phyloP scores from a whole-genome alignment of 176 grass and related monocot species.

The Juncus effusus region DNA sequence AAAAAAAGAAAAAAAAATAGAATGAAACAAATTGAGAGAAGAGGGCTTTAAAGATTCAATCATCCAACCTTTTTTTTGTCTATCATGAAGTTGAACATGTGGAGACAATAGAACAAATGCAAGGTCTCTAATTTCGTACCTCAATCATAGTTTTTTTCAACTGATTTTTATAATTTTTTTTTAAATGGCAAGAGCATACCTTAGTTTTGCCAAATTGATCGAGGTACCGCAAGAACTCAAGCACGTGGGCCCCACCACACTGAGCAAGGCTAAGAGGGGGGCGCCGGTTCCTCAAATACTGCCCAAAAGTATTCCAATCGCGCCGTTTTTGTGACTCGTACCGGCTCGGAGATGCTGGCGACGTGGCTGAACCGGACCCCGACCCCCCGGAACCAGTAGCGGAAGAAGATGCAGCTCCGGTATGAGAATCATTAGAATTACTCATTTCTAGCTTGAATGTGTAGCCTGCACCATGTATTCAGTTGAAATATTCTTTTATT shows the following conservation, averaged over 20 bases:
- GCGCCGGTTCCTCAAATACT: slow-evolving; percentile 72
- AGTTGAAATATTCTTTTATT: not conserved
- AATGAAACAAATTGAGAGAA: no score
- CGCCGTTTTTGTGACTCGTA: slow-evolving; percentile 73
- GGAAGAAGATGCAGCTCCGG: slow-evolving; percentile 1
- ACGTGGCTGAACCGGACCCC: slow-evolving; percentile 30
- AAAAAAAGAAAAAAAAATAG: no score
- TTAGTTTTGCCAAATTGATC: slow-evolving; percentile 86
- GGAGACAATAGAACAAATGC: no score
- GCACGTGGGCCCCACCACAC: slow-evolving; percentile 36
- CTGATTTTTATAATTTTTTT: no score
- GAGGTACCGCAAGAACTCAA: slow-evolving; percentile 90
- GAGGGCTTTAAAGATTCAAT: no score
- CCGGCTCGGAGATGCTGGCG: slow-evolving; percentile 48
- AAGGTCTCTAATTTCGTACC: no score
- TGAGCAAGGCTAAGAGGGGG: slow-evolving; percentile 55
- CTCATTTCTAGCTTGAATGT: slow-evolving; percentile 14
- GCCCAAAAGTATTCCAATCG: slow-evolving; percentile 75
- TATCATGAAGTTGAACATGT: no score
- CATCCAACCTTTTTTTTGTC: no score
- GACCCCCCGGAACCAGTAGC: slow-evolving; percentile 11
- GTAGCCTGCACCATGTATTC: slow-evolving; percentile 17
- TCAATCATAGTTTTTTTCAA: no score
- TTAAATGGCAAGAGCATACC: not conserved
- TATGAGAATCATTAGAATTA: slow-evolving; percentile 18